These are phyloP conservation scores for Grosmannia clavigera DNA, from an alignment of 2,329 filamentous ascomycete species.

Conservation along the genomic window DNA sequence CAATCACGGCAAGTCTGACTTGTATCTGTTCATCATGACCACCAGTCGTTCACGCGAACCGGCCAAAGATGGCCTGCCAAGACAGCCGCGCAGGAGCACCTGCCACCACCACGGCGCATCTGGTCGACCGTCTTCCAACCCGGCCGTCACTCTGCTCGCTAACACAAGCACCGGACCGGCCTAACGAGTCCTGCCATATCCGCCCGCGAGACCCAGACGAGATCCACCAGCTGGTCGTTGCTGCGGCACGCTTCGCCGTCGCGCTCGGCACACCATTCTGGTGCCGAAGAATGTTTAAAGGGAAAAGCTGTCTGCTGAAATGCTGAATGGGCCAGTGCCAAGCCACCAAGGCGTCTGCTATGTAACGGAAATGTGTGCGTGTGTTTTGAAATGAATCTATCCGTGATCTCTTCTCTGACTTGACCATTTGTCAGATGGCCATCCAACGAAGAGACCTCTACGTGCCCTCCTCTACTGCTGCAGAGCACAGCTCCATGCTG, in stretches of 20 bases:
- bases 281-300: background rate
- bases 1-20: too few species aligned
- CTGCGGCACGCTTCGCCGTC: constrained; percentile 6
- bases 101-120: background rate
- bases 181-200: constrained; percentile 25
- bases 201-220: constrained; percentile 26
- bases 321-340: too few species aligned
- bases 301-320: too few species aligned
- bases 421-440: background rate
- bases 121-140: constrained; percentile 4
- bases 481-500: background rate
- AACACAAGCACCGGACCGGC: background rate
- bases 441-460: background rate
- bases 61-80: background rate
- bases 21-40: too few species aligned
- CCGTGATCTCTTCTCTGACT: background rate
- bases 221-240: constrained; percentile 15
- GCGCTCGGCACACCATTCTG: constrained; percentile 2
- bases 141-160: constrained; percentile 14
- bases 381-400: background rate
- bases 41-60: too few species aligned
- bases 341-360: background rate
- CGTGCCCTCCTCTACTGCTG: background rate
- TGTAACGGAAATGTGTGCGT: background rate
- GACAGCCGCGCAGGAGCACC: background rate